A percentile compares a stretch with the other conserved stretches of the same genome.
Evolutionary conservation across 2,329 filamentous ascomycete species (phyloP).

Genomic region (Diplodia seriata): DNA sequence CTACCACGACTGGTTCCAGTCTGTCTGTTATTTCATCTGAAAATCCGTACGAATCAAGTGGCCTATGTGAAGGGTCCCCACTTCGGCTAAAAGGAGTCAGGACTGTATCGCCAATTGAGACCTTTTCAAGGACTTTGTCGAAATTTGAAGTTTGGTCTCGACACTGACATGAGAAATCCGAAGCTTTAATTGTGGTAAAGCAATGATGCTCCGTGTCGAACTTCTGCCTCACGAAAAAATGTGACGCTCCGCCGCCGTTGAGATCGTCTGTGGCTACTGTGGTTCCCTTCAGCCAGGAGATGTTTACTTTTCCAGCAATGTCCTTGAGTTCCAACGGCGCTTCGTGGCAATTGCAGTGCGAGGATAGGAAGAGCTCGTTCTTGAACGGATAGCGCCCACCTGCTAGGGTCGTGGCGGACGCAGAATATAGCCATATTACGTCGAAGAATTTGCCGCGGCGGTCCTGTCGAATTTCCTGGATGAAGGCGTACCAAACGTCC

Average conservation of each 20-base stretch:
- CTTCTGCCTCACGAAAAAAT: conserved; percentile 71
- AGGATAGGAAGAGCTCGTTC: conserved; percentile 78
- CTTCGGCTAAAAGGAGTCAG: background rate
- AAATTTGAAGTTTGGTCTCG: conserved; percentile 38
- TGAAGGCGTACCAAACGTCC: conserved; percentile 72
- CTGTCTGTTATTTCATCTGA: conserved; percentile 32
- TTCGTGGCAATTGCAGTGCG: conserved; percentile 74
- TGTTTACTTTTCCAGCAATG: conserved; percentile 62
- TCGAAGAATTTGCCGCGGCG: conserved; percentile 40
- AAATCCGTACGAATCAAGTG: background rate
- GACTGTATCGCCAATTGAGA: conserved; percentile 37
- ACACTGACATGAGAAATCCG: conserved; percentile 51
- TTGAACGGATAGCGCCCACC: conserved; percentile 70
- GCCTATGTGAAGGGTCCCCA: background rate
- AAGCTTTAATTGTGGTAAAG: conserved; percentile 65
- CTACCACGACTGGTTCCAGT: conserved; percentile 69
- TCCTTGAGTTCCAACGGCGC: conserved; percentile 61
- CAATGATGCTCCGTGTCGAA: conserved; percentile 67
- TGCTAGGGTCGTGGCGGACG: conserved; percentile 73
- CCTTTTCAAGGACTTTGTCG: background rate
- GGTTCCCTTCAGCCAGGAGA: conserved; percentile 64
- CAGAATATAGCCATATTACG: conserved; percentile 76
- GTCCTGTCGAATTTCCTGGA: conserved; percentile 62
- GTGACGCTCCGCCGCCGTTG: conserved; percentile 38
- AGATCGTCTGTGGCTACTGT: conserved; percentile 47